Conservation (phyloP, 2,329 filamentous ascomycete species). For the Ophiostoma piceae region DNA sequence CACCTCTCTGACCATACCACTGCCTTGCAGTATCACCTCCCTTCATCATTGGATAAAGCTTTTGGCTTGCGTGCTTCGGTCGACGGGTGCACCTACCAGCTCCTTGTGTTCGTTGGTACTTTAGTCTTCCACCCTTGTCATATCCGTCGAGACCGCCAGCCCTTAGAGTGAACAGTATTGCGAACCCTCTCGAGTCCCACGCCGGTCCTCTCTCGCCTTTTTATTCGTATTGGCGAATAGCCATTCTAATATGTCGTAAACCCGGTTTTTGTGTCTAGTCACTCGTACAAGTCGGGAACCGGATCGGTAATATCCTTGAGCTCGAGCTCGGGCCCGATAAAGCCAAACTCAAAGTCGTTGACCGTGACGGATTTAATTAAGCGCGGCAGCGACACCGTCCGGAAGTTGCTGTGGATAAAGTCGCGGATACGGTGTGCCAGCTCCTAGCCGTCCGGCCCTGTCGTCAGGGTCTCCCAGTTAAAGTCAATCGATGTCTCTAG, state of each 20-base stretch:
- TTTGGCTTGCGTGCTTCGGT: neutral
- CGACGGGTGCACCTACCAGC: neutral
- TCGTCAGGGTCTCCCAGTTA: constrained; percentile 90
- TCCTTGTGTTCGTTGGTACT: too few species aligned
- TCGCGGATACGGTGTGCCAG: constrained; percentile 81
- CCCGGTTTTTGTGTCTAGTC: too few species aligned
- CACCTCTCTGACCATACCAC: neutral
- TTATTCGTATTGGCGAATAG: neutral
- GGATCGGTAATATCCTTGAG: constrained; percentile 97
- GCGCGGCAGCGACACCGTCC: constrained; percentile 80
- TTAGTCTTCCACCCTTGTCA: neutral
- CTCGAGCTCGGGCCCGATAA: constrained; percentile 74
- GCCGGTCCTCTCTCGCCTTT: neutral
- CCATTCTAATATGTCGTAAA: neutral
- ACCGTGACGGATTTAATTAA: constrained; percentile 97
- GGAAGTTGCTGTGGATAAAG: constrained; percentile 95
- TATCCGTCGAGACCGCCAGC: neutral
- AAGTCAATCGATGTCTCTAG: constrained; percentile 87
- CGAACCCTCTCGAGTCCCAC: neutral
- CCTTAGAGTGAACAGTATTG: neutral
- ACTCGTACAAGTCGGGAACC: constrained; percentile 89
- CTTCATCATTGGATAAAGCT: neutral
- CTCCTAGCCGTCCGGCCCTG: constrained; percentile 76
- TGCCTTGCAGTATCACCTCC: constrained; percentile 7
- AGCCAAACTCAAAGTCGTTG: constrained; percentile 89